Evolutionary conservation across 805 yeast species (phyloP), one percentile per base, ranked within the genome.

Genomic region (Ascoidea asiatica): DNA sequence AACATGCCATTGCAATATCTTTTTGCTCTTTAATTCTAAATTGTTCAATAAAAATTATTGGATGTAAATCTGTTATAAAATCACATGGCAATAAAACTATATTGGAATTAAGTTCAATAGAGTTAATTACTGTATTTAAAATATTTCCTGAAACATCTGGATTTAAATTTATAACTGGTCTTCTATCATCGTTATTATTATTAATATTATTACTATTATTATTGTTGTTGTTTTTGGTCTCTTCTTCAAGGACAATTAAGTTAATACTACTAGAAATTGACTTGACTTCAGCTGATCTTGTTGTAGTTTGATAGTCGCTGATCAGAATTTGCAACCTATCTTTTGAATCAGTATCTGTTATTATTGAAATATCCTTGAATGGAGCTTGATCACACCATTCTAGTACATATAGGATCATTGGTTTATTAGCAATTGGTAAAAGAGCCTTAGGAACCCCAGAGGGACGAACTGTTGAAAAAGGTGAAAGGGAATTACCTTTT

Each of bases 61-160:
- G 95, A 3, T 95, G 95, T 37, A 90, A 67, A 57, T 89, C 90
- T 2, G 97, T 88, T 44, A 94, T 69, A 58, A 92, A 85, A 60
- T 94, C 98, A 64, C 97, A 90, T 5, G 97, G 97, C 45, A 92
- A 63, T 29, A 92, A 61, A n/a, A 88, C 85, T 55, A 87, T 80
- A 56, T 80, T 79, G 33, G 69, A 56, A 43, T 58, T 51, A 23
- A 64, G 55, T 44, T 62, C 57, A 7, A 47, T 49, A 43, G 48
- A 48, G 48, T 63, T 66, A 41, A 73, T 65, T 49, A 73, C 61
- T 45, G 75, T 71, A 40, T 69, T 67, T 37, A 86, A 56, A 41
- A 79, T 65, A 44, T 70, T 77, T n/a, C 92, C 94, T 15, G 85
- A 79, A 13, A 72, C 59, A 15, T 69, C 72, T 8, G 72, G 66